Percentiles rank a stretch among this genome's conserved stretches.
Evolutionary conservation across 225 moss, liverwort and hornwort species (phyloP).

Genomic region (Climacium dendroides): DNA sequence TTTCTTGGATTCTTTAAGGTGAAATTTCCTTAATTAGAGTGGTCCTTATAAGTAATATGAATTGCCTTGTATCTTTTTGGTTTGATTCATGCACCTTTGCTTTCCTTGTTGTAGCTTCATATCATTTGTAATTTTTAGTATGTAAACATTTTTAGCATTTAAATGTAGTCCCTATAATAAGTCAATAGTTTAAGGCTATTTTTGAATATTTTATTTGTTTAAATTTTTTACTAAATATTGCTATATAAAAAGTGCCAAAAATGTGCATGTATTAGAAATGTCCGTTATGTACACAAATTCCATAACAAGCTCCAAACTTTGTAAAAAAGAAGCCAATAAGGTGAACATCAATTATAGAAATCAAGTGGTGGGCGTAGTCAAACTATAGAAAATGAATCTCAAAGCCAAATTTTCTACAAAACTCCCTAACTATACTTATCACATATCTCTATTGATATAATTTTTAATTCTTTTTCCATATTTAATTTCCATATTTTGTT

Average conservation of each 20-base stretch:
- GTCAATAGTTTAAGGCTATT: too few relatives aligned
- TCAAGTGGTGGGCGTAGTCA: not conserved
- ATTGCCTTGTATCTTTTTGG: too few relatives aligned
- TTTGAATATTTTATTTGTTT: too few relatives aligned
- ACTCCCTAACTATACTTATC: not conserved
- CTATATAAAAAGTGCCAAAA: not conserved
- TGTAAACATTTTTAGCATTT: too few relatives aligned
- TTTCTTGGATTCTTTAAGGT: too few relatives aligned
- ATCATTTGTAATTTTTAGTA: too few relatives aligned
- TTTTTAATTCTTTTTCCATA: rapidly evolving
- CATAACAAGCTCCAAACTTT: not conserved
- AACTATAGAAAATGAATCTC: not conserved
- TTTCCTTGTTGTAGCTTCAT: too few relatives aligned
- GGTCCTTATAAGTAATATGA: too few relatives aligned
- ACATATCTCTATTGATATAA: not conserved
- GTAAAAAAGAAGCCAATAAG: not conserved
- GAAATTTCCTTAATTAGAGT: too few relatives aligned
- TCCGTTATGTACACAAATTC: not conserved
- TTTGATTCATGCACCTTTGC: too few relatives aligned
- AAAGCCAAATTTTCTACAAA: not conserved
- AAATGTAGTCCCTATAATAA: too few relatives aligned
- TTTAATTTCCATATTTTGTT: not conserved
- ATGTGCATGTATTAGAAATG: not conserved
- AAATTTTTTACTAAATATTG: not conserved
- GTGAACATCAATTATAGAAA: too few relatives aligned